Conservation (phyloP, 768 basidiomycete species). For the Mycena chlorophos region DNA sequence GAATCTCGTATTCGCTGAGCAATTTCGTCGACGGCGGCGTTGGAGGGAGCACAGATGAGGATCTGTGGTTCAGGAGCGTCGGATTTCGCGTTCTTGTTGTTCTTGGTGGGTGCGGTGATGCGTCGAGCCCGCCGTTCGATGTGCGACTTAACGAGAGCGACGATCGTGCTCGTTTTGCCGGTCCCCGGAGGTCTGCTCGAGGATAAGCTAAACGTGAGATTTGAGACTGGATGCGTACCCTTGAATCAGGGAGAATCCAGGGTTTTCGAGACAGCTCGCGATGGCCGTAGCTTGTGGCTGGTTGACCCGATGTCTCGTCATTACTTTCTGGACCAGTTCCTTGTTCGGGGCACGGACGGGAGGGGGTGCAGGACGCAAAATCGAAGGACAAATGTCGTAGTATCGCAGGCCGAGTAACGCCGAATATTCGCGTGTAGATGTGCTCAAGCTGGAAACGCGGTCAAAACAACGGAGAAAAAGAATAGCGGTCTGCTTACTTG, state of each 20-base stretch:
- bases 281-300: slow-evolving; percentile 95
- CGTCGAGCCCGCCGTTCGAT: slow-evolving; percentile 64
- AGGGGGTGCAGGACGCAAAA: slow-evolving; percentile 68
- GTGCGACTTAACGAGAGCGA: slow-evolving; percentile 86
- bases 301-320: slow-evolving; percentile 75
- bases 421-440: slow-evolving; percentile 88
- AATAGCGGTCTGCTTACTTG: slow-evolving; percentile 51
- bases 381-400: slow-evolving; percentile 72
- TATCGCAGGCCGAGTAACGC: slow-evolving; percentile 81
- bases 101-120: slow-evolving; percentile 30
- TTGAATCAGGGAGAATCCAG: slow-evolving; percentile 91
- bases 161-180: slow-evolving; percentile 97
- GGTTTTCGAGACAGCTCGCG: slow-evolving; percentile 61
- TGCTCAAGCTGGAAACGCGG: slow-evolving; percentile 65
- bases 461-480: not conserved
- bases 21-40: slow-evolving; percentile 97
- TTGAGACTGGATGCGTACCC: slow-evolving; percentile 56
- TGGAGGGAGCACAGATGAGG: slow-evolving; percentile 94
- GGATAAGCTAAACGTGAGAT: not conserved
- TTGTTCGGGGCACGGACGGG: slow-evolving; percentile 43
- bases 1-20: slow-evolving; percentile 80
- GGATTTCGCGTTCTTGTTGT: slow-evolving; percentile 41
- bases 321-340: slow-evolving; percentile 60
- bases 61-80: slow-evolving; percentile 58
- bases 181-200: slow-evolving; percentile 86